phyloP scores from a whole-genome alignment of 208 protist genomes.

The Herpetomonas samuelpessoai region DNA sequence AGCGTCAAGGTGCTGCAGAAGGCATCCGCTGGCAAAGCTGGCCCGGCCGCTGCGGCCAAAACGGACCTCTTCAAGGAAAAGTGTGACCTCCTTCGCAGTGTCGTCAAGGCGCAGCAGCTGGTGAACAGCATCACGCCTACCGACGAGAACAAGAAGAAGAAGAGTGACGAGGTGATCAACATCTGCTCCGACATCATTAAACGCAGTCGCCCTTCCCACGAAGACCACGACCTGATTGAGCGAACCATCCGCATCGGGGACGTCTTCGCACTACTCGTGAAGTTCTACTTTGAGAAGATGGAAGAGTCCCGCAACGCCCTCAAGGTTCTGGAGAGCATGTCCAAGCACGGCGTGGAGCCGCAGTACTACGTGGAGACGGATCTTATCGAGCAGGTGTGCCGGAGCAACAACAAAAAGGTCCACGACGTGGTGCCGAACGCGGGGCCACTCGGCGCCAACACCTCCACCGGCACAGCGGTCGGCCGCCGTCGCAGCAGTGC shows the following conservation, averaged over 20 bases:
- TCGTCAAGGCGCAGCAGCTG: constrained; percentile 64
- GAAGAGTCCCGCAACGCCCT: constrained; percentile 78
- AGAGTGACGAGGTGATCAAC: constrained; percentile 64
- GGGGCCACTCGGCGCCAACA: not conserved
- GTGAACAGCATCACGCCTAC: constrained; percentile 36
- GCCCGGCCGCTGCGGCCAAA: constrained; percentile 11
- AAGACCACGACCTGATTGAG: constrained; percentile 65
- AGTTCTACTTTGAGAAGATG: constrained; percentile 87
- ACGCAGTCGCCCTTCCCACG: constrained; percentile 59
- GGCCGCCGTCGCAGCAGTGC: constrained; percentile 7
- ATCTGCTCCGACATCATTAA: constrained; percentile 89
- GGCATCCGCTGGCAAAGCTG: constrained; percentile 6
- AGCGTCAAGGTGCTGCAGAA: constrained; percentile 63
- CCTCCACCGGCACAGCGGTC: not conserved
- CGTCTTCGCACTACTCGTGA: constrained; percentile 94
- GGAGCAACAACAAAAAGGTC: constrained; percentile 61
- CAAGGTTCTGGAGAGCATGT: constrained; percentile 91
- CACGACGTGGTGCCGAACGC: constrained; percentile 39
- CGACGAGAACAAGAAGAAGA: constrained; percentile 45
- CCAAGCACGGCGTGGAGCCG: constrained; percentile 82
- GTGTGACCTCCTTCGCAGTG: constrained; percentile 38
- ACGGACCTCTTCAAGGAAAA: constrained; percentile 35
- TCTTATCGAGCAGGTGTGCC: constrained; percentile 86
- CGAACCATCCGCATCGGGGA: constrained; percentile 92
- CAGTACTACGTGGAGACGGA: constrained; percentile 89